Conservation (phyloP, 306 rosid genomes). For the Ormosia emarginata region DNA sequence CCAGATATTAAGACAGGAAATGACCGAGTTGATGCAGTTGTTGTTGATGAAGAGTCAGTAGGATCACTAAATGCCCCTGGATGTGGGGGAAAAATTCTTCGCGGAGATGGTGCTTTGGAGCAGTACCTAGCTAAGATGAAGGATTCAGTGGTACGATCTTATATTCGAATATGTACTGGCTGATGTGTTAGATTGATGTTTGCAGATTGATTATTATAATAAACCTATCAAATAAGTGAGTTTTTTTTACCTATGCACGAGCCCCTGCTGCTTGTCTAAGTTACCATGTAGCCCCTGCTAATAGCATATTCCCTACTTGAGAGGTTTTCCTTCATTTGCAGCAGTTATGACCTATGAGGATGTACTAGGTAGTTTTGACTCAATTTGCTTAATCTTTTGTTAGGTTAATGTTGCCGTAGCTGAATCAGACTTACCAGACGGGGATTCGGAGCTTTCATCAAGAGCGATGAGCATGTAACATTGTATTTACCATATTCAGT, state of each 20-base stretch:
- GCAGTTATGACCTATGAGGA: background rate
- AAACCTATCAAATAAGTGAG: background rate
- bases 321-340: background rate
- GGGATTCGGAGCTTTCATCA: conserved; percentile 73
- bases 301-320: background rate
- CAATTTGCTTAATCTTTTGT: conserved; percentile 8
- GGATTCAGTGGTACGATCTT: conserved; percentile 52
- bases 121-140: conserved; percentile 51
- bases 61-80: conserved; percentile 57
- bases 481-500: conserved; percentile 23
- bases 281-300: background rate
- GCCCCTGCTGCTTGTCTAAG: background rate
- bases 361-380: background rate
- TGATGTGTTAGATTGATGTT: background rate
- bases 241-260: background rate
- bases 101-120: conserved; percentile 73
- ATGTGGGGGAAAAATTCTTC: conserved; percentile 82
- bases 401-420: conserved; percentile 50
- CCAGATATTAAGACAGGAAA: conserved; percentile 78
- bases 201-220: background rate
- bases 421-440: conserved; percentile 59
- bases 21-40: conserved; percentile 79
- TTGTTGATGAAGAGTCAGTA: conserved; percentile 74
- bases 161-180: background rate
- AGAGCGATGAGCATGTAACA: conserved; percentile 90